phyloP scores from a whole-genome alignment of 2,329 filamentous ascomycete genomes.

The Exutisphaerella laricina region DNA sequence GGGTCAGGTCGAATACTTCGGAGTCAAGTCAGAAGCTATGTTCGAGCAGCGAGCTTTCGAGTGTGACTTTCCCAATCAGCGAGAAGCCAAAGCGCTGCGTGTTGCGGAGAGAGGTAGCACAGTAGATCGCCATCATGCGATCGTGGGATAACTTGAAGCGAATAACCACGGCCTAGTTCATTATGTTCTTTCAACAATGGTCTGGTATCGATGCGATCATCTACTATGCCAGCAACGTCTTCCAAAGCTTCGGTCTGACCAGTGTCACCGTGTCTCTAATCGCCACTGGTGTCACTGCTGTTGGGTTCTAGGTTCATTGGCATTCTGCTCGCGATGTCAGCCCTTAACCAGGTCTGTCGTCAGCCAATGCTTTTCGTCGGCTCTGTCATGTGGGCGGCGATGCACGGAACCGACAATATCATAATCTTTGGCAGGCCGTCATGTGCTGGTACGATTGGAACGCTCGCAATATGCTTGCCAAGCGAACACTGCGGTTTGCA shows the following conservation, averaged over 20 bases:
- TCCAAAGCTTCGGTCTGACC: conserved; percentile 36
- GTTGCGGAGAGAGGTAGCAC: conserved; percentile 10
- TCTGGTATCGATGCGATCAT: conserved; percentile 41
- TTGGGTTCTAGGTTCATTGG: conserved; percentile 40
- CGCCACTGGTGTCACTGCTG: conserved; percentile 39
- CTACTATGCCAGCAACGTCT: conserved; percentile 38
- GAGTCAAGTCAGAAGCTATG: conserved; percentile 49
- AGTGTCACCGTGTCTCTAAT: conserved; percentile 34
- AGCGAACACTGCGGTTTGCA: no score
- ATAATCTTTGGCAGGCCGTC: no score
- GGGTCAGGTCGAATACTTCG: conserved; percentile 48
- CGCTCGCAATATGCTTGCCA: no score
- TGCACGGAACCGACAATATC: no score
- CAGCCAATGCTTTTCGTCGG: conserved; percentile 38
- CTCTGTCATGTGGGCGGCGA: no score
- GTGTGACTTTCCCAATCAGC: conserved; percentile 12
- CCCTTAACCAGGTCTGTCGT: conserved; percentile 39
- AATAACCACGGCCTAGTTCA: conserved; percentile 42
- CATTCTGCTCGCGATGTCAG: conserved; percentile 37
- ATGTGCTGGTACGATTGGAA: no score
- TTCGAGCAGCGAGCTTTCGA: conserved; percentile 42
- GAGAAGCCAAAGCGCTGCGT: conserved; percentile 10
- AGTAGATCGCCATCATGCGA: conserved; percentile 15
- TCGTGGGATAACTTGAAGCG: conserved; percentile 35
- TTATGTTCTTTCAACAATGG: conserved; percentile 53